phyloP scores from a whole-genome alignment of 2,329 filamentous ascomycete genomes.

The Epichloe hybrida region DNA sequence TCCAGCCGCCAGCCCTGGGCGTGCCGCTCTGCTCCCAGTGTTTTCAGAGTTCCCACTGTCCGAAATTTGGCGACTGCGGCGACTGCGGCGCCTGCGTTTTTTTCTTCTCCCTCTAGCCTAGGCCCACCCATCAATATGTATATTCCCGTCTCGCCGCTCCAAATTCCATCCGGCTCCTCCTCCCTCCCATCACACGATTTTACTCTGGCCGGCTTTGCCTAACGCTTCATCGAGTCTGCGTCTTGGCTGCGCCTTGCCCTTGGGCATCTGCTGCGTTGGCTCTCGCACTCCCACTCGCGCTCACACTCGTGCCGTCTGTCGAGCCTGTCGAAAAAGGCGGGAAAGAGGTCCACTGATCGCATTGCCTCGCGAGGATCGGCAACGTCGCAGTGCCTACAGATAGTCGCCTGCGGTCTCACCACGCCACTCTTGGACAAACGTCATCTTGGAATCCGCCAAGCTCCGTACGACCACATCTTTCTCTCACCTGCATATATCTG shows the following conservation, averaged over 20 bases:
- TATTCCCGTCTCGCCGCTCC: conserved; percentile 5
- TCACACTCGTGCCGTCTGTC: not conserved
- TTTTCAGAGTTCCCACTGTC: not conserved
- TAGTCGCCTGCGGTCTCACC: conserved; percentile 4
- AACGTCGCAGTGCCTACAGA: conserved; percentile 3
- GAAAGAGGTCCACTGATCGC: not conserved
- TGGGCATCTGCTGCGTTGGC: conserved; percentile 1
- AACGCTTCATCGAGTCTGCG: not conserved
- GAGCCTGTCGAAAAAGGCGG: not conserved
- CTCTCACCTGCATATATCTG: conserved; percentile 2
- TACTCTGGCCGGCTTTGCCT: not conserved
- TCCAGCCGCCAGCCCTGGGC: not conserved
- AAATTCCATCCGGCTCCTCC: not conserved
- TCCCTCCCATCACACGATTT: not conserved
- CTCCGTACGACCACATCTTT: conserved; percentile 1
- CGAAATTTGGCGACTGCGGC: conserved; percentile 3
- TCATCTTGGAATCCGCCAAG: conserved; percentile 14
- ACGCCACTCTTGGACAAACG: conserved; percentile 10
- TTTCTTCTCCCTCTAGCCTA: not conserved
- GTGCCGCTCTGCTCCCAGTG: not conserved
- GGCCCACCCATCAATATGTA: conserved; percentile 7
- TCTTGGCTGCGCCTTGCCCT: conserved; percentile 1
- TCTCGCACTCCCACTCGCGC: not conserved
- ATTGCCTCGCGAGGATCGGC: conserved; percentile 3
- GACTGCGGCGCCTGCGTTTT: not conserved